Evolutionary conservation across 352 stramenopile species (phyloP).

Genomic region (Phytophthora nicotianae): DNA sequence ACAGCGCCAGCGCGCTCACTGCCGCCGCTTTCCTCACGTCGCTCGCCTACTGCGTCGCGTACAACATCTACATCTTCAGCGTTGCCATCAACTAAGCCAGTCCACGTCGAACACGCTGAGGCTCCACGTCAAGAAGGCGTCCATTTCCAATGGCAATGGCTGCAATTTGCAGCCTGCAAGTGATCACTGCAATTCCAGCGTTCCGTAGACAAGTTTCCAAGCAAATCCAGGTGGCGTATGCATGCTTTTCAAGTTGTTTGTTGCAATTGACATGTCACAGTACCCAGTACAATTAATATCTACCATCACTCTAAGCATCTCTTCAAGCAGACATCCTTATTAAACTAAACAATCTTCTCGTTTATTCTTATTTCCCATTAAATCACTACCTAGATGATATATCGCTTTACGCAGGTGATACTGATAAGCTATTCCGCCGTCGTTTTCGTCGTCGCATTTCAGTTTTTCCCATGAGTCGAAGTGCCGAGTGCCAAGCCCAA

Average conservation of each 20-base stretch:
- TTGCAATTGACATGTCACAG: constrained; percentile 11
- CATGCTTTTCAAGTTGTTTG: background rate
- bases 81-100: constrained; percentile 28
- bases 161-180: background rate
- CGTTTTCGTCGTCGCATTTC: constrained; percentile 20
- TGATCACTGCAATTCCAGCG: constrained; percentile 4
- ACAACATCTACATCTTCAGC: constrained; percentile 54
- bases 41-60: constrained; percentile 52
- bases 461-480: constrained; percentile 22
- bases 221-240: background rate
- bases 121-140: background rate
- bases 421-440: constrained; percentile 8
- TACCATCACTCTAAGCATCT: background rate
- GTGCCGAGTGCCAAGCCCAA: background rate
- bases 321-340: constrained; percentile 2
- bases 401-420: constrained; percentile 1
- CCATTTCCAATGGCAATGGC: background rate
- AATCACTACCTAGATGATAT: background rate
- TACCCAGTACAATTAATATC: constrained; percentile 5
- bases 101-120: constrained; percentile 4
- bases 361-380: constrained; percentile 3
- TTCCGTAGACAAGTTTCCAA: background rate
- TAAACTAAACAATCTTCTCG: background rate
- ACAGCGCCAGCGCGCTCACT: constrained; percentile 39
- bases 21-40: constrained; percentile 43